A percentile compares a stretch with the other conserved stretches of the same genome.
phyloP scores from a whole-genome alignment of 2,329 filamentous ascomycete species.

The Triangularia verruculosa region DNA sequence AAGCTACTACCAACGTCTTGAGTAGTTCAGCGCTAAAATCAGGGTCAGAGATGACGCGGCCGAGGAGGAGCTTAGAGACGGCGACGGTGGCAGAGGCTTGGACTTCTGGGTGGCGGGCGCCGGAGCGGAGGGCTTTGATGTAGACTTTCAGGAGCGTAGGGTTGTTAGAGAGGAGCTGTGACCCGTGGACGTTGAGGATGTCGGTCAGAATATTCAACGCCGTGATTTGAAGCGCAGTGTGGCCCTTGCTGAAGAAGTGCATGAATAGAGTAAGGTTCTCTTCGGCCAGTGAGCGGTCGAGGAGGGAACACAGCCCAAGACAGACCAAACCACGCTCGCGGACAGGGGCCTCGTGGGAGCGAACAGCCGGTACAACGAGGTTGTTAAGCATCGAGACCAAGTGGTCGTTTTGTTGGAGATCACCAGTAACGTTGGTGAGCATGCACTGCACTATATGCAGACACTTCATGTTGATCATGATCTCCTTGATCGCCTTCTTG shows the following conservation, averaged over 20 bases:
- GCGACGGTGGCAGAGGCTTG: constrained; percentile 79
- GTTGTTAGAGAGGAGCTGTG: constrained; percentile 66
- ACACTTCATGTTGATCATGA: constrained; percentile 98
- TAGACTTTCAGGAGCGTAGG: constrained; percentile 81
- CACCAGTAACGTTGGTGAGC: constrained; percentile 86
- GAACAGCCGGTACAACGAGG: constrained; percentile 89
- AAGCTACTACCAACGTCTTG: constrained; percentile 77
- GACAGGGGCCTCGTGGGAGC: constrained; percentile 88
- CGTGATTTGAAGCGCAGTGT: constrained; percentile 83
- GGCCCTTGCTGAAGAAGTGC: constrained; percentile 92
- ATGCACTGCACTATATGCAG: constrained; percentile 97
- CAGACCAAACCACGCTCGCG: constrained; percentile 87
- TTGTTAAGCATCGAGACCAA: constrained; percentile 98
- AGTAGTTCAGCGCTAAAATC: constrained; percentile 71
- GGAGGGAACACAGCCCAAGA: constrained; percentile 82
- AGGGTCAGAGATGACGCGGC: constrained; percentile 69
- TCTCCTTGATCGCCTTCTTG: constrained; percentile 79
- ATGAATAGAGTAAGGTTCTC: constrained; percentile 92
- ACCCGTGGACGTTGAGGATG: constrained; percentile 84
- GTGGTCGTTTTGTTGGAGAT: constrained; percentile 83
- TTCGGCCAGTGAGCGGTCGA: constrained; percentile 86
- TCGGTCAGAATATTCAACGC: constrained; percentile 90
- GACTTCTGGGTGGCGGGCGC: constrained; percentile 66
- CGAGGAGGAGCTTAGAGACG: constrained; percentile 81
- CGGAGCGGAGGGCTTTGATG: constrained; percentile 72